phyloP scores from a whole-genome alignment of 371 early-diverging fungal species.

The Globomyces sp. region DNA sequence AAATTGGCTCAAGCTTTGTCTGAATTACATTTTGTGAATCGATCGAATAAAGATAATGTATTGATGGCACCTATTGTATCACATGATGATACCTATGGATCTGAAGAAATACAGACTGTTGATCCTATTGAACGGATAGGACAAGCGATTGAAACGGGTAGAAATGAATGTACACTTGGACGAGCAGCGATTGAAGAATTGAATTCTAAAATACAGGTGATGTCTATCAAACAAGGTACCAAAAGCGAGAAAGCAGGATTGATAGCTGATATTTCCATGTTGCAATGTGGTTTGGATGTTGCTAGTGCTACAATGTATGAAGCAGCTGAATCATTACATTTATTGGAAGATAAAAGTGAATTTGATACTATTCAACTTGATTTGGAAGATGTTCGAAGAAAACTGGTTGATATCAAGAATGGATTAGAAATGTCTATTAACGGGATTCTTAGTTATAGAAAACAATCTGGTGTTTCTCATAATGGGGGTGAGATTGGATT shows the following conservation, averaged over 20 bases:
- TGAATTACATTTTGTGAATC: conserved; percentile 9
- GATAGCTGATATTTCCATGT: conserved; percentile 20
- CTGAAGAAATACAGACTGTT: background rate
- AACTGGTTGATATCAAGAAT: background rate
- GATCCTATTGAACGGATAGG: conserved; percentile 3
- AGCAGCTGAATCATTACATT: conserved; percentile 1
- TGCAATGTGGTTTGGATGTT: conserved; percentile 21
- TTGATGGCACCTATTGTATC: conserved; percentile 13
- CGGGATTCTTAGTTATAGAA: background rate
- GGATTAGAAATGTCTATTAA: background rate
- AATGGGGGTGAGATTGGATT: too few species aligned
- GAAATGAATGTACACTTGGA: conserved; percentile 4
- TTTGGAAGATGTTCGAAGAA: background rate
- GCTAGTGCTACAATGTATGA: conserved; percentile 18
- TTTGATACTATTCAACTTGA: background rate
- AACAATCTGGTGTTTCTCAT: background rate
- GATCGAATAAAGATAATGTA: conserved; percentile 1
- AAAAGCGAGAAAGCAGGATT: conserved; percentile 2
- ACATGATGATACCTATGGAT: background rate
- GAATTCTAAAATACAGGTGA: background rate
- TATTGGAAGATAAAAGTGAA: background rate
- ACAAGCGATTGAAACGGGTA: conserved; percentile 1
- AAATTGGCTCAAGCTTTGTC: conserved; percentile 13
- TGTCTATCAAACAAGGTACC: background rate
- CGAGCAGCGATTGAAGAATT: conserved; percentile 10